phyloP scores from a whole-genome alignment of 1,284 basidiomycete species.

The Bjerkandera adusta region DNA sequence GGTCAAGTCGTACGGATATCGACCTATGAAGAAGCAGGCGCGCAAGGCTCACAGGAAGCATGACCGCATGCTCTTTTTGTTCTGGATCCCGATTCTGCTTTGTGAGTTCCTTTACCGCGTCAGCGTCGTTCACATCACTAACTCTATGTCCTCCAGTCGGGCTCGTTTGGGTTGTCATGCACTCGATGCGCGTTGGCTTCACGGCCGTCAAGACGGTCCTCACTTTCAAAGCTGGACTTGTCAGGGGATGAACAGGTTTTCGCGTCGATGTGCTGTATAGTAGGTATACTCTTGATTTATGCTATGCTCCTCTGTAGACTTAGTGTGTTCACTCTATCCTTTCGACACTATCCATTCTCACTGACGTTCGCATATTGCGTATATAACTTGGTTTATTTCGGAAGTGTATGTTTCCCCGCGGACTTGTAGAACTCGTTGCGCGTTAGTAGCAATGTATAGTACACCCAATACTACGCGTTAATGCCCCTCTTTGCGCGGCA shows the following conservation, averaged over 20 bases:
- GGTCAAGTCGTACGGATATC: conserved; percentile 63
- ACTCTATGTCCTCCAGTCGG: conserved; percentile 51
- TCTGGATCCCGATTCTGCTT: conserved; percentile 92
- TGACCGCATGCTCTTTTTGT: conserved; percentile 89
- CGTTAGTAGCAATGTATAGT: no score
- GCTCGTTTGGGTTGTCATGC: conserved; percentile 63
- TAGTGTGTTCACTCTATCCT: not conserved
- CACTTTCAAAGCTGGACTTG: conserved; percentile 40
- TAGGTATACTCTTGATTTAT: conserved; percentile 3
- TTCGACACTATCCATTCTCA: no score
- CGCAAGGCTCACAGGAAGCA: conserved; percentile 68
- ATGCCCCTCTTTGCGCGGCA: no score
- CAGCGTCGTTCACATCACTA: conserved; percentile 15
- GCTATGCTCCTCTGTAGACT: conserved; percentile 7
- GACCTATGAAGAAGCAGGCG: conserved; percentile 50
- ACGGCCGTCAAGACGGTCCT: conserved; percentile 51
- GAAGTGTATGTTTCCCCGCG: no score
- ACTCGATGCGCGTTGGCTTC: conserved; percentile 54
- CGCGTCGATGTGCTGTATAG: conserved; percentile 23
- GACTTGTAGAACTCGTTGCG: no score
- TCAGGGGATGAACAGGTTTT: no score
- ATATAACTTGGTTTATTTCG: no score
- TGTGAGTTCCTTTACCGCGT: conserved; percentile 44
- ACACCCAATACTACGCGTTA: no score
- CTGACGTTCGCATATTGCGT: no score